These are phyloP conservation scores for Tolypocladium ovalisporum DNA, from an alignment of 2,329 filamentous ascomycete genomes.

Conservation along the genomic window DNA sequence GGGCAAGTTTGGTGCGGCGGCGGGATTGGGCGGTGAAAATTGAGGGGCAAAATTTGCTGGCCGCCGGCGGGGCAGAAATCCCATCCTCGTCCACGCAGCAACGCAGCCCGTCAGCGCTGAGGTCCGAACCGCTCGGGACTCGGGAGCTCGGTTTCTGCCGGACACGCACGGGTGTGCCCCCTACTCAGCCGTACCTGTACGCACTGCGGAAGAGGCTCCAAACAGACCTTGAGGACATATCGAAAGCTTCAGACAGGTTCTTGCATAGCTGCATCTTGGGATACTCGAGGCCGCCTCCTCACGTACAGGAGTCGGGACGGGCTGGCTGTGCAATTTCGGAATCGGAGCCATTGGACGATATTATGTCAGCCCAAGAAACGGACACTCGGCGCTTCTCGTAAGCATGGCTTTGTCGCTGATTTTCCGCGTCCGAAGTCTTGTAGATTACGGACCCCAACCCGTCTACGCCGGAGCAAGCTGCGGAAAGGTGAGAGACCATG, in stretches of 20 bases:
- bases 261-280: neutral
- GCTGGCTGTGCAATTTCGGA: neutral
- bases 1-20: slow-evolving; percentile 4
- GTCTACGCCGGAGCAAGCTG: neutral
- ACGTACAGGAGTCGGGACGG: neutral
- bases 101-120: neutral
- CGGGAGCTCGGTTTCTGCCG: neutral
- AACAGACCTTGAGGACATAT: neutral
- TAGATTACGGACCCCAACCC: neutral
- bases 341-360: neutral
- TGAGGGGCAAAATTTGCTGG: slow-evolving; percentile 5
- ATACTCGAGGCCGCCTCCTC: neutral
- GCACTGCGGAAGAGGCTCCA: too few relatives aligned
- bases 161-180: neutral
- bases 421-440: too few relatives aligned
- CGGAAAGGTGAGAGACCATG: neutral
- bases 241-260: neutral
- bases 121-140: neutral
- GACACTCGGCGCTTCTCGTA: neutral
- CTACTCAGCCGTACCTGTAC: too few relatives aligned
- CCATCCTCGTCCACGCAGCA: neutral
- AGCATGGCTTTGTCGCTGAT: neutral
- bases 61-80: neutral
- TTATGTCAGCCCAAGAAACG: neutral
- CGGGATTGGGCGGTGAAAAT: slow-evolving; percentile 4